A percentile compares a stretch with the other conserved stretches of the same genome.
phyloP scores from a whole-genome alignment of 75 land plant species.

The Picea glauca region DNA sequence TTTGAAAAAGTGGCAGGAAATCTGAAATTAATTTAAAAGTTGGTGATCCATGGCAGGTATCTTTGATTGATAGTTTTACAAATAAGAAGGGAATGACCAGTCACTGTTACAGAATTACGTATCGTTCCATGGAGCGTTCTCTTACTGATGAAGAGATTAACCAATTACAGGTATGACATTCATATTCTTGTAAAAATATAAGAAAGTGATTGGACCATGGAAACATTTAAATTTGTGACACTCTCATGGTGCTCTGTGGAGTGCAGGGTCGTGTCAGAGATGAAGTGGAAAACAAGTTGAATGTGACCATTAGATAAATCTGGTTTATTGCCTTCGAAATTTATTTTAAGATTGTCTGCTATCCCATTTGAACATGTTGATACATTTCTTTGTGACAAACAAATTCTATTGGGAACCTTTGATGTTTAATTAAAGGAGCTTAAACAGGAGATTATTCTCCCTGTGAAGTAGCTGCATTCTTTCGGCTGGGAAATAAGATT shows the following conservation, averaged over 20 bases:
- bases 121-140: slow-evolving; percentile 95
- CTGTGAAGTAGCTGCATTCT: too few relatives aligned
- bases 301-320: slow-evolving; percentile 64
- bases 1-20: background rate
- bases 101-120: slow-evolving; percentile 91
- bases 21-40: background rate
- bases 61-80: slow-evolving; percentile 81
- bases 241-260: background rate
- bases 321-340: too few relatives aligned
- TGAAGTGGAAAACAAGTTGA: slow-evolving; percentile 69
- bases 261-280: slow-evolving; percentile 82
- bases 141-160: slow-evolving; percentile 98
- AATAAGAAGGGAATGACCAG: slow-evolving; percentile 96
- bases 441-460: too few relatives aligned
- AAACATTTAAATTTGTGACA: background rate
- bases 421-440: too few relatives aligned
- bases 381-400: too few relatives aligned
- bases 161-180: slow-evolving; percentile 57
- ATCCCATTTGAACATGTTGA: too few relatives aligned
- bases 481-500: too few relatives aligned
- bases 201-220: background rate
- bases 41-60: slow-evolving; percentile 41
- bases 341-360: too few relatives aligned
- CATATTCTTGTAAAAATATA: background rate
- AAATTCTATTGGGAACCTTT: too few relatives aligned